These are phyloP conservation scores for Backusella australiensis DNA, from an alignment of 192 early-diverging fungal genomes.

Conservation along the genomic window DNA sequence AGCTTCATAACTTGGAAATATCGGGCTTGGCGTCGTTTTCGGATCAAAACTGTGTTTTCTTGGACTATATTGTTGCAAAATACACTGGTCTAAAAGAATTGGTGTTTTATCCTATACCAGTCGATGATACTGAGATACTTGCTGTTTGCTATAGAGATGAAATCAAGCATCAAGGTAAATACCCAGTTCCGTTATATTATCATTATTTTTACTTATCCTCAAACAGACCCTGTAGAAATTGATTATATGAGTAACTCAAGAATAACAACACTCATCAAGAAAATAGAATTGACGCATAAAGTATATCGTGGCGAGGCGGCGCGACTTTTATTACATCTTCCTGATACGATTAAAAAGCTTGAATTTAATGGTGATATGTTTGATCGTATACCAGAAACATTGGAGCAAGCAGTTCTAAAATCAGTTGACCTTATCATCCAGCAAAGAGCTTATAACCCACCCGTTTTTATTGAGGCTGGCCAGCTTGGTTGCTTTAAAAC, in stretches of 20 bases:
- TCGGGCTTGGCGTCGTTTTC: background rate
- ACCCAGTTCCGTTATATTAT: background rate
- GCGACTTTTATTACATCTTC: background rate
- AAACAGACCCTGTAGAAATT: background rate
- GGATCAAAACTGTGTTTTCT: background rate
- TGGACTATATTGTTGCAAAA: background rate
- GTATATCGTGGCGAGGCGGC: background rate
- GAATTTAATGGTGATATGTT: background rate
- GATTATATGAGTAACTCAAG: background rate
- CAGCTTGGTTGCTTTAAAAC: background rate
- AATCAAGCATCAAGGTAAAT: background rate
- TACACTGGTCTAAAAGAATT: background rate
- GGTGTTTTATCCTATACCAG: background rate
- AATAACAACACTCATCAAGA: background rate
- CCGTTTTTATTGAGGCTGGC: background rate
- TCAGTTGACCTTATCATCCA: background rate
- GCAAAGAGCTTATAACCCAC: background rate
- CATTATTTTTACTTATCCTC: no score
- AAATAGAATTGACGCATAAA: background rate
- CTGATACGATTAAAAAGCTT: background rate
- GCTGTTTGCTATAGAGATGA: background rate
- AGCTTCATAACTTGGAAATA: background rate
- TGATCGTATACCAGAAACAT: background rate
- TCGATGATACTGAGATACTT: background rate
- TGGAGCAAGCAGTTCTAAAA: background rate